Evolutionary conservation across 148 eudicot genomes (phyloP).

Genomic region (Pouteria glomerata): DNA sequence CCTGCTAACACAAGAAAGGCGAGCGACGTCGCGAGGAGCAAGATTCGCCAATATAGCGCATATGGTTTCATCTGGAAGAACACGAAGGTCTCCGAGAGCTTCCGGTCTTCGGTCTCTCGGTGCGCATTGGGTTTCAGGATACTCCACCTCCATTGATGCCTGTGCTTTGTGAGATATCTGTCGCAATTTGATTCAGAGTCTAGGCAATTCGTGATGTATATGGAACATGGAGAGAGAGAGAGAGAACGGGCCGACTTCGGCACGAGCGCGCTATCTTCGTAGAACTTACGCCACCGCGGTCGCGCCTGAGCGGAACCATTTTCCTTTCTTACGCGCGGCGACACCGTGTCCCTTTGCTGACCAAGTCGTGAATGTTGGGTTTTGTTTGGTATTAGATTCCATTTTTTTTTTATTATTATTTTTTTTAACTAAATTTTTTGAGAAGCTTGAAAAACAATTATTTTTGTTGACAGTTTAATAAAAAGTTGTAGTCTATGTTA

Average conservation of each 20-base stretch:
- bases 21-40: slow-evolving; percentile 71
- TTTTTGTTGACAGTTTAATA: too few species aligned
- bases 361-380: too few species aligned
- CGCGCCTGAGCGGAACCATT: background rate
- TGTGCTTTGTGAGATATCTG: background rate
- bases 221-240: background rate
- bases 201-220: background rate
- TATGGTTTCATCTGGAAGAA: slow-evolving; percentile 70
- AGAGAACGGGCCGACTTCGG: background rate
- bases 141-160: slow-evolving; percentile 26
- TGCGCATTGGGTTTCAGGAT: slow-evolving; percentile 8
- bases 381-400: too few species aligned
- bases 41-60: slow-evolving; percentile 43
- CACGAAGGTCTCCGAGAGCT: slow-evolving; percentile 65
- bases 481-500: too few species aligned
- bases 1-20: slow-evolving; percentile 96
- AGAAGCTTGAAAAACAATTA: too few species aligned
- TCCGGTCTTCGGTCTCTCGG: slow-evolving; percentile 58
- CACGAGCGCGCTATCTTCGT: background rate
- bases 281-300: slow-evolving; percentile 8
- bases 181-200: background rate
- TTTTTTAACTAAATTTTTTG: too few species aligned
- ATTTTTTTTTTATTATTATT: too few species aligned
- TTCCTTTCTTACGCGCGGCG: slow-evolving; percentile 12
- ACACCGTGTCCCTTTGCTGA: too few species aligned